Base-by-base conservation (phyloP, 129 eudicot genomes). In the Flaveria sonorensis region DNA sequence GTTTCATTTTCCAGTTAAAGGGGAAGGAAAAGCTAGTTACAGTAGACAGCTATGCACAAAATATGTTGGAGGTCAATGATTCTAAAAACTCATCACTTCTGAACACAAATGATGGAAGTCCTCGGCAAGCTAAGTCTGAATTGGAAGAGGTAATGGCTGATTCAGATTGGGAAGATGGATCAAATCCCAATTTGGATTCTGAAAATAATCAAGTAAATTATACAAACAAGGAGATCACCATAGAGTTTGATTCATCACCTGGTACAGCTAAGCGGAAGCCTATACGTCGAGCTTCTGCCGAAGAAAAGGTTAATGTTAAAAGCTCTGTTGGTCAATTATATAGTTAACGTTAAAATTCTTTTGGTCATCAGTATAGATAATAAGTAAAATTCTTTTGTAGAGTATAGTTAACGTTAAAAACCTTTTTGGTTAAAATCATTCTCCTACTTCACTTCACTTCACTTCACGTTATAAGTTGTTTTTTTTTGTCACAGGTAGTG, bases 111-210 rank as follows among this genome's bases (percentile, higher is more conserved):
- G 71, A 66, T 39, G 78, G 50, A 70, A 76, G 63, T 73, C 23
- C 68, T 70, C 78, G 42, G 75, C 84, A 77, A 67, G 75, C 63
- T 73, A 71, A 24, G 60, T 65, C 77, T 42, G 82, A 77, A 36
- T 55, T 39, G 46, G 88, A 81, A 32, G 90, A 82, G 64, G 84
- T 69, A 68, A 67, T 77, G 81, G 89, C 82, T 51, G 96, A 86
- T 70, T 68, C 79, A 40, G 88, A 86, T 45, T 90, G 98, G 98
- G 96, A 93, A 85, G 96, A 93, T 42, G 98, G 96, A 66, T 74
- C 83, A 30, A 72, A 83, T 11, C 73, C 85, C 68, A 76, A 73
- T 85, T 30, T 81, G 23, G 68, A 51, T 43, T 77, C 85, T 3
- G 40, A 36, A 65, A 73, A 67, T 9, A 63, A 77, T 81, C 70